These are phyloP conservation scores for Chytriomyces sp. DNA, from an alignment of 192 early-diverging fungal genomes.

Conservation along the genomic window DNA sequence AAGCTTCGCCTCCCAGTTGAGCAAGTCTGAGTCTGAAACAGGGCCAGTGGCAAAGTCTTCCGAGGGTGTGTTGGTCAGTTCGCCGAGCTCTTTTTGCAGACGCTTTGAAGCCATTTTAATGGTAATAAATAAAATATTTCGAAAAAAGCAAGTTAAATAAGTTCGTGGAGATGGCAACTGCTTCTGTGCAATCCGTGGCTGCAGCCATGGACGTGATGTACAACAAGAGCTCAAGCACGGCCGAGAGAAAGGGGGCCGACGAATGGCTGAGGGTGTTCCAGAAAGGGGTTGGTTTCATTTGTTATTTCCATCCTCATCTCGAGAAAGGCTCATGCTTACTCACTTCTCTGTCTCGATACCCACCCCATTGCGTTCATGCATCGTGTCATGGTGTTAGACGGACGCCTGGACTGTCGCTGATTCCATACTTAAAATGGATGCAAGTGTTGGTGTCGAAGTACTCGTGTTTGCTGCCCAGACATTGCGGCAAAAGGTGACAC, in stretches of 20 bases:
- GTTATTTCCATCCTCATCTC: background rate
- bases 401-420: constrained; percentile 87
- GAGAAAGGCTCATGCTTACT: background rate
- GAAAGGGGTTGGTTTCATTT: constrained; percentile 74
- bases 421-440: constrained; percentile 65
- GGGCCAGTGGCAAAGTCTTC: constrained; percentile 61
- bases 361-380: no score
- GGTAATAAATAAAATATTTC: background rate
- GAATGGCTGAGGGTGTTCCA: constrained; percentile 86
- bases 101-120: background rate
- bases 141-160: background rate
- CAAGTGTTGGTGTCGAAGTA: constrained; percentile 56
- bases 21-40: constrained; percentile 66
- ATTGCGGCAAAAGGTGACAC: constrained; percentile 78
- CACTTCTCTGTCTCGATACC: no score
- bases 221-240: background rate
- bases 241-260: constrained; percentile 54
- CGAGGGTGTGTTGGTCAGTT: constrained; percentile 66
- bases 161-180: background rate
- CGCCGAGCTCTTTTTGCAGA: constrained; percentile 60
- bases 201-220: constrained; percentile 6
- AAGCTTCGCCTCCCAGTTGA: constrained; percentile 69
- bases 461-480: constrained; percentile 94
- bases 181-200: background rate
- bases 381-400: constrained; percentile 45